These are phyloP conservation scores for Microdochium nivale DNA, from an alignment of 2,329 filamentous ascomycete species.

Conservation along the genomic window DNA sequence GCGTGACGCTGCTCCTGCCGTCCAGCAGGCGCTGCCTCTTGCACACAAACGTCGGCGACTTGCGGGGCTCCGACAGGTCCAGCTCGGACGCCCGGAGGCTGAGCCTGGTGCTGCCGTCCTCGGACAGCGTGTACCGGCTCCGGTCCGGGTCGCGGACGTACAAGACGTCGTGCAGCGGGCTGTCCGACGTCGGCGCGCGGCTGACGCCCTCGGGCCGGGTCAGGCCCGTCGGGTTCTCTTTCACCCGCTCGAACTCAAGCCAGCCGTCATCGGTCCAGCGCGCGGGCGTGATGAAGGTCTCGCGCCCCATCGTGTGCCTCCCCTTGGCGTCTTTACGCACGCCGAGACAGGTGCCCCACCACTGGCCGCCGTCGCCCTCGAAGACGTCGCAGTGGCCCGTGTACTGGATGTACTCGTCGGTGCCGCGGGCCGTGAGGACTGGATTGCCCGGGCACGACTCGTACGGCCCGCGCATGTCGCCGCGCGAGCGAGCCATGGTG, in stretches of 20 bases:
- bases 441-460: slow-evolving; percentile 26
- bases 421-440: slow-evolving; percentile 23
- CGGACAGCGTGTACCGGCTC: slow-evolving; percentile 3
- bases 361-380: slow-evolving; percentile 25
- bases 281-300: slow-evolving; percentile 25
- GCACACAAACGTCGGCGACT: slow-evolving; percentile 8
- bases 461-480: slow-evolving; percentile 27
- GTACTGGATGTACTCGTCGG: slow-evolving; percentile 18
- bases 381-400: slow-evolving; percentile 24
- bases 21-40: slow-evolving; percentile 5
- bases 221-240: slow-evolving; percentile 6
- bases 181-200: neutral
- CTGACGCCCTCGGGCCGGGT: neutral
- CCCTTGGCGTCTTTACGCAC: slow-evolving; percentile 8
- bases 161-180: neutral
- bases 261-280: slow-evolving; percentile 8
- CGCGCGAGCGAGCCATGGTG: slow-evolving; percentile 23
- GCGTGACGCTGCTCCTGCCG: slow-evolving; percentile 1
- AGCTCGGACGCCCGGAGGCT: slow-evolving; percentile 1
- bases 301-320: slow-evolving; percentile 34
- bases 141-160: slow-evolving; percentile 7
- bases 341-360: slow-evolving; percentile 36
- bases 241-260: slow-evolving; percentile 8
- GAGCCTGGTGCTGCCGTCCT: slow-evolving; percentile 1
- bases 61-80: neutral